Percentiles rank a stretch among this genome's conserved stretches.
Evolutionary conservation across 257 asterid genomes (phyloP).

Genomic region (Lycium barbarum): DNA sequence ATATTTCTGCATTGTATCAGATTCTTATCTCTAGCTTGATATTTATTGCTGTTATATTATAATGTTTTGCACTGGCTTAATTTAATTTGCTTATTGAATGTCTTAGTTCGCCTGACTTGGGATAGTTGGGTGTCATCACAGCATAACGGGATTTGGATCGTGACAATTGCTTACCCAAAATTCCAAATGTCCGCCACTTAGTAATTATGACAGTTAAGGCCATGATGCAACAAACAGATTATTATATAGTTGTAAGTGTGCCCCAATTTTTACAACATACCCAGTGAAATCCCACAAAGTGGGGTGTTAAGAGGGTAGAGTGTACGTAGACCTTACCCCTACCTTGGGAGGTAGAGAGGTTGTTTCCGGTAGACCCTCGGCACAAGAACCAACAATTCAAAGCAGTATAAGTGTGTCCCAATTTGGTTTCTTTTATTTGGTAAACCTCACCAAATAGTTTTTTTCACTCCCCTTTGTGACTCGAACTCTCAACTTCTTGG

Average conservation of each 20-base stretch:
- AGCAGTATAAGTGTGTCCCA: not conserved
- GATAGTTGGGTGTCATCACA: not conserved
- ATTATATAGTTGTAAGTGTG: not conserved
- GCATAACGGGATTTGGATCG: not conserved
- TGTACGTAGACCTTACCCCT: too few species aligned
- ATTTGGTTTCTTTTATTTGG: constrained; percentile 16
- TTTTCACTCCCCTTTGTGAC: not conserved
- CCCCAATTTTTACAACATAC: not conserved
- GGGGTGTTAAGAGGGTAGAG: too few species aligned
- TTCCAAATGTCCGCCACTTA: not conserved
- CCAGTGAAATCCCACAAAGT: too few species aligned
- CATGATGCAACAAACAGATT: not conserved
- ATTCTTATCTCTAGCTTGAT: too few species aligned
- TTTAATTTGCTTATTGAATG: not conserved
- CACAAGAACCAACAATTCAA: too few species aligned
- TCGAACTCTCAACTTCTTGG: constrained; percentile 18
- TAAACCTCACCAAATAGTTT: not conserved
- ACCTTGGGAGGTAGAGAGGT: too few species aligned
- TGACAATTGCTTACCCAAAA: not conserved
- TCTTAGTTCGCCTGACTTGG: not conserved
- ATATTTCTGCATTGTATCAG: too few species aligned
- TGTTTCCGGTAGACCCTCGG: too few species aligned
- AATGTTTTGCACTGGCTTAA: not conserved
- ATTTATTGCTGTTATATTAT: not conserved
- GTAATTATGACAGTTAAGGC: not conserved